A percentile compares a stretch with the other conserved stretches of the same genome.
These are phyloP conservation scores for Waltiozyma sp. DNA, from an alignment of 1,139 yeast species.

Conservation along the genomic window DNA sequence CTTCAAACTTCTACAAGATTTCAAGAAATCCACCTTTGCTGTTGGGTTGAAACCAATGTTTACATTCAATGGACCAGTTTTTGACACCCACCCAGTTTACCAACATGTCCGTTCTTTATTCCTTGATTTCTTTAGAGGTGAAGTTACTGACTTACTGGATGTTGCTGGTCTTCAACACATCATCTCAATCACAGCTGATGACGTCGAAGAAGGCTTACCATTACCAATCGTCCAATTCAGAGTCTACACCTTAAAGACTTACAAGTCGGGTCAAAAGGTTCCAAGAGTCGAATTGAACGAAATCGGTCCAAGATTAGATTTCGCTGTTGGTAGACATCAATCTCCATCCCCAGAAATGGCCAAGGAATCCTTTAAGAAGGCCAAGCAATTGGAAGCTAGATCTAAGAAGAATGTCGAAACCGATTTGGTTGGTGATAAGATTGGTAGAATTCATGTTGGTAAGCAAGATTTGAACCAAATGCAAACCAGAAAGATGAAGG, in stretches of 20 bases:
- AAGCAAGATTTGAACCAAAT: conserved; percentile 82
- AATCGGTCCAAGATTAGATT: conserved; percentile 93
- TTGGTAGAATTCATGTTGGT: conserved; percentile 94
- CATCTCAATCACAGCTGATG: conserved; percentile 71
- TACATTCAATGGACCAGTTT: conserved; percentile 84
- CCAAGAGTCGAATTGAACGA: conserved; percentile 94
- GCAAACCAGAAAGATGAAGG: conserved; percentile 98
- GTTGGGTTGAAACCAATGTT: conserved; percentile 94
- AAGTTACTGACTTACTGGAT: conserved; percentile 73
- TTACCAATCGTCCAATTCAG: conserved; percentile 82
- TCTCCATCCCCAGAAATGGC: conserved; percentile 82
- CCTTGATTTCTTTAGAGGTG: conserved; percentile 86
- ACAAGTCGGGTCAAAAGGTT: conserved; percentile 71
- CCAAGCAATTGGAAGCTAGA: conserved; percentile 74
- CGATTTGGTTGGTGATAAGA: conserved; percentile 91
- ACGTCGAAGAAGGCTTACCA: conserved; percentile 60
- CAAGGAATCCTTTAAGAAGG: conserved; percentile 76
- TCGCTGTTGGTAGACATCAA: conserved; percentile 79
- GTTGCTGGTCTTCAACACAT: conserved; percentile 92
- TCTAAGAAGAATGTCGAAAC: conserved; percentile 82
- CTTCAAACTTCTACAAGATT: conserved; percentile 66
- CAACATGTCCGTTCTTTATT: conserved; percentile 81
- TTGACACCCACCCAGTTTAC: conserved; percentile 81
- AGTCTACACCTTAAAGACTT: conserved; percentile 78
- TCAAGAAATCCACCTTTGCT: conserved; percentile 69